These are phyloP conservation scores for Juglanconis juglandina DNA, from an alignment of 2,329 filamentous ascomycete genomes.

Conservation along the genomic window DNA sequence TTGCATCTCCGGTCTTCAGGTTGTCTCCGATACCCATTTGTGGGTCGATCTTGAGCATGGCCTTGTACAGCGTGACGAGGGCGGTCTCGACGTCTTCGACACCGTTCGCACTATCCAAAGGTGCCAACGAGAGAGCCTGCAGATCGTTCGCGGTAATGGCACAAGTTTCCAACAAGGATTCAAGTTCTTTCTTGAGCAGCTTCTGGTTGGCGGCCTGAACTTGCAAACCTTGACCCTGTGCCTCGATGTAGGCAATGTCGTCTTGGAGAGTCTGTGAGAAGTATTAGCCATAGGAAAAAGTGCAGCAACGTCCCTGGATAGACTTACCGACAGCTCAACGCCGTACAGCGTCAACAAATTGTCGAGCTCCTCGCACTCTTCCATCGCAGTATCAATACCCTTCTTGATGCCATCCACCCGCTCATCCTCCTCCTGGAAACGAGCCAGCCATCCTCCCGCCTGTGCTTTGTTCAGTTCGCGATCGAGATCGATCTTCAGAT, in stretches of 20 bases:
- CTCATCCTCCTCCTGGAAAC: conserved; percentile 82
- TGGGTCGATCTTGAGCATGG: conserved; percentile 90
- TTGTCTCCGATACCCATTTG: conserved; percentile 57
- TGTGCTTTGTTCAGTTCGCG: conserved; percentile 87
- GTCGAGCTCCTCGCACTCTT: conserved; percentile 94
- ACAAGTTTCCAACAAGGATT: conserved; percentile 84
- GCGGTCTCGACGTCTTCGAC: conserved; percentile 75
- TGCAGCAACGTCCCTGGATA: not conserved
- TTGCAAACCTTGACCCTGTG: conserved; percentile 92
- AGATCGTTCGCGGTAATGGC: conserved; percentile 78
- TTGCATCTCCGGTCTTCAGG: conserved; percentile 46
- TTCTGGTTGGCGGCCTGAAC: conserved; percentile 98
- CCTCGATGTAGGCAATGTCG: conserved; percentile 95
- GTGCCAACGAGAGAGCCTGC: conserved; percentile 67
- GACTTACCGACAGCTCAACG: conserved; percentile 81
- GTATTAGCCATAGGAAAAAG: conserved; percentile 21
- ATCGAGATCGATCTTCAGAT: conserved; percentile 77
- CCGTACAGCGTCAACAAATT: conserved; percentile 91
- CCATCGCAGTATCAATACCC: conserved; percentile 84
- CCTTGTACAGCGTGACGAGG: conserved; percentile 80
- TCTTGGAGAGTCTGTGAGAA: conserved; percentile 75
- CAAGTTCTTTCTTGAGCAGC: conserved; percentile 82
- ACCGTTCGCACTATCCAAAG: conserved; percentile 67
- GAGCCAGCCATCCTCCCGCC: conserved; percentile 86
- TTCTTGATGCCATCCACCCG: conserved; percentile 81